Evolutionary conservation across 2,329 filamentous ascomycete species (phyloP).

Genomic region (Paracoccidioides brasiliensis): DNA sequence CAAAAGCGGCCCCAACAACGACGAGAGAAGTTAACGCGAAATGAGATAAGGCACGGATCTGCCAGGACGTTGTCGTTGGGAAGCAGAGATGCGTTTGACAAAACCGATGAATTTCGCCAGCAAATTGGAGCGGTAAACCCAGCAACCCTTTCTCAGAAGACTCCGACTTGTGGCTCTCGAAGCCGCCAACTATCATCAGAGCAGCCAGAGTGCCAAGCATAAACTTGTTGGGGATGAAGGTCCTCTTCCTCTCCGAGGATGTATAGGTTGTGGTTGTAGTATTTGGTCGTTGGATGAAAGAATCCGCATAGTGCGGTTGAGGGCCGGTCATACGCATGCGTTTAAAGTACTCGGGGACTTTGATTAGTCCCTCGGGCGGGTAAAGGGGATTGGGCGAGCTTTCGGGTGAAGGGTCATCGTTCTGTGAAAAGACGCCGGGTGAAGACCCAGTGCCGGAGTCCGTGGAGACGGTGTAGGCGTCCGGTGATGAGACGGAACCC

Average conservation of each 20-base stretch:
- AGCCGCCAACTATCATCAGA: conserved; percentile 79
- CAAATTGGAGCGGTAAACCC: conserved; percentile 47
- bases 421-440: conserved; percentile 29
- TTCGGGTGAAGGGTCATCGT: conserved; percentile 24
- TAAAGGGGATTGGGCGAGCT: conserved; percentile 19
- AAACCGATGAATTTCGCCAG: conserved; percentile 28
- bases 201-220: conserved; percentile 89
- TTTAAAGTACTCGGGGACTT: conserved; percentile 32
- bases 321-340: conserved; percentile 26
- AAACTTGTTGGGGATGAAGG: conserved; percentile 53
- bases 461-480: conserved; percentile 26
- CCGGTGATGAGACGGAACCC: conserved; percentile 30
- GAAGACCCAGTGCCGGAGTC: conserved; percentile 25
- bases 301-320: conserved; percentile 26
- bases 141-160: conserved; percentile 53
- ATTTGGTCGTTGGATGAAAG: conserved; percentile 22
- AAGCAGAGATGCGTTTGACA: conserved; percentile 15
- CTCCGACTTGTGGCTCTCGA: conserved; percentile 48
- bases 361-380: conserved; percentile 32
- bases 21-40: conserved; percentile 40
- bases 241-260: conserved; percentile 30
- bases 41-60: conserved; percentile 25
- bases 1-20: conserved; percentile 42
- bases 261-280: conserved; percentile 18
- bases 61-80: conserved; percentile 21